phyloP scores from a whole-genome alignment of 75 land plant species.

The Isoetes taiwanensis region DNA sequence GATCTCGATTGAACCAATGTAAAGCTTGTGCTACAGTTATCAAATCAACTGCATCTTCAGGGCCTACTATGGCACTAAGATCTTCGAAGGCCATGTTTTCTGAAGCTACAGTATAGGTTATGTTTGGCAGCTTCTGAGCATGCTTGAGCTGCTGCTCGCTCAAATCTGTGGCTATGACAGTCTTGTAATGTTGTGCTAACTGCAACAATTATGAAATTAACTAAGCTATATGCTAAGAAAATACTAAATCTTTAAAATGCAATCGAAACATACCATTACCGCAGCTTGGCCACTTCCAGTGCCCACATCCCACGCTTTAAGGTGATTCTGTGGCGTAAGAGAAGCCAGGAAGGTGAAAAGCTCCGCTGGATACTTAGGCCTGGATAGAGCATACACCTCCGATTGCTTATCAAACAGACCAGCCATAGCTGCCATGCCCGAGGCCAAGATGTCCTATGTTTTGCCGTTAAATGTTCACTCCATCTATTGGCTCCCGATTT shows the following conservation, averaged over 20 bases:
- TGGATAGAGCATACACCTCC: slow-evolving; percentile 26
- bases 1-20: slow-evolving; percentile 72
- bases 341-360: slow-evolving; percentile 61
- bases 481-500: too few relatives aligned
- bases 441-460: too few relatives aligned
- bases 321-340: slow-evolving; percentile 34
- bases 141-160: slow-evolving; percentile 39
- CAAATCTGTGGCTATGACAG: slow-evolving; percentile 62
- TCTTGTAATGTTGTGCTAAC: slow-evolving; percentile 37
- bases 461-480: too few relatives aligned
- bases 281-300: slow-evolving; percentile 88
- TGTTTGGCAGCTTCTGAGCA: slow-evolving; percentile 39
- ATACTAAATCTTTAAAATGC: too few relatives aligned
- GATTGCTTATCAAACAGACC: slow-evolving; percentile 45
- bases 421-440: slow-evolving; percentile 35
- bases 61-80: slow-evolving; percentile 18
- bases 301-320: slow-evolving; percentile 73
- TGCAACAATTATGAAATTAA: too few relatives aligned
- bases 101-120: slow-evolving; percentile 37
- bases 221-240: too few relatives aligned
- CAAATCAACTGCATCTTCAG: slow-evolving; percentile 34
- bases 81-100: slow-evolving; percentile 20
- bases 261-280: slow-evolving; percentile 25
- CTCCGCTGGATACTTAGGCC: slow-evolving; percentile 51
- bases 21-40: slow-evolving; percentile 53